Evolutionary conservation across 2,329 filamentous ascomycete genomes (phyloP).

Genomic region (Dactylonectria estremocensis): DNA sequence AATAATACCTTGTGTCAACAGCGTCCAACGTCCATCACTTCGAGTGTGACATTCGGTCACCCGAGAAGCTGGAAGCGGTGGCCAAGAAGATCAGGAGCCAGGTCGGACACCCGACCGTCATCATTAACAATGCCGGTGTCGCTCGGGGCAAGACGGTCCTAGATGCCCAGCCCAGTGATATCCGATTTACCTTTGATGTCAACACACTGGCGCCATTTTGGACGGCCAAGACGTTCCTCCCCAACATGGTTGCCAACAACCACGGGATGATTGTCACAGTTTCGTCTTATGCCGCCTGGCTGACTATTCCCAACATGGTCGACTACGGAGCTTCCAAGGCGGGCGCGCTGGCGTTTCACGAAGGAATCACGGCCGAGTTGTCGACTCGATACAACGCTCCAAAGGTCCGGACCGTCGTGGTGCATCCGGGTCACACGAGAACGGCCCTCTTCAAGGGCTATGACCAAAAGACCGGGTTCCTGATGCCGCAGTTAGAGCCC

Average conservation of each 20-base stretch:
- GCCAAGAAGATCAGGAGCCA: slow-evolving; percentile 67
- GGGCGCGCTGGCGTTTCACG: slow-evolving; percentile 77
- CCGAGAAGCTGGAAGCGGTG: slow-evolving; percentile 65
- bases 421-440: slow-evolving; percentile 67
- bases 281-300: slow-evolving; percentile 74
- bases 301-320: slow-evolving; percentile 73
- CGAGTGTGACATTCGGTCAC: slow-evolving; percentile 78
- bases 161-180: slow-evolving; percentile 68
- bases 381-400: slow-evolving; percentile 73
- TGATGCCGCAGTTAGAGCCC: slow-evolving; percentile 54
- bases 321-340: slow-evolving; percentile 80
- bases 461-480: slow-evolving; percentile 65
- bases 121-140: slow-evolving; percentile 82
- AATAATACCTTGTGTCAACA: slow-evolving; percentile 36
- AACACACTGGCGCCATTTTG: slow-evolving; percentile 79
- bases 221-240: slow-evolving; percentile 77
- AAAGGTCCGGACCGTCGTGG: slow-evolving; percentile 75
- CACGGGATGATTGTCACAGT: slow-evolving; percentile 83
- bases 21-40: slow-evolving; percentile 75
- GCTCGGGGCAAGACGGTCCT: slow-evolving; percentile 74
- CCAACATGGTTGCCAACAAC: slow-evolving; percentile 72
- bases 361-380: slow-evolving; percentile 74
- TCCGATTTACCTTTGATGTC: slow-evolving; percentile 79
- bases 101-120: slow-evolving; percentile 76
- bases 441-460: slow-evolving; percentile 61